Percentiles rank a stretch among this genome's conserved stretches.
phyloP scores from a whole-genome alignment of 257 asterid genomes.

The Solanum pinnatisectum region DNA sequence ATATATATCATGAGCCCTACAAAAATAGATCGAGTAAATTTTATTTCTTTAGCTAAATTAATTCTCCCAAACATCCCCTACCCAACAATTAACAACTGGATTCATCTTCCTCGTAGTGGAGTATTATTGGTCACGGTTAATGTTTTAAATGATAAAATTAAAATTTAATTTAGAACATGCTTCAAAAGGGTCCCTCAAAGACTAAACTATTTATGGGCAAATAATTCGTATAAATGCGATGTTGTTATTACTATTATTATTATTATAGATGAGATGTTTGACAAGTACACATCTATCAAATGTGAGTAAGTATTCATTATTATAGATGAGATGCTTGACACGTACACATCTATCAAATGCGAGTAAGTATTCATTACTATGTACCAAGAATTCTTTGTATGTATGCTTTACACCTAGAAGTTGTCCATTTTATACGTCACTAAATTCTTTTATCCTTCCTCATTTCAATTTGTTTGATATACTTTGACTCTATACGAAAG shows the following conservation, averaged over 20 bases:
- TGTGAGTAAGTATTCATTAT: background rate
- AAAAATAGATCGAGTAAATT: too few relatives aligned
- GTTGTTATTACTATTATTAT: background rate
- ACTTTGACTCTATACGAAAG: too few relatives aligned
- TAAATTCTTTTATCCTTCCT: background rate
- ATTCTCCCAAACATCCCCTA: background rate
- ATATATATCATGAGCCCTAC: background rate
- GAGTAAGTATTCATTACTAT: background rate
- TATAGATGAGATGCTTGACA: too few relatives aligned
- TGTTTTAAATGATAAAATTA: background rate
- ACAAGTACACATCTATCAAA: background rate
- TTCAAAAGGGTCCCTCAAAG: background rate
- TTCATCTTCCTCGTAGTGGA: background rate
- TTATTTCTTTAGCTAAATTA: background rate
- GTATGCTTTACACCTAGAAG: background rate
- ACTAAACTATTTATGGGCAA: background rate
- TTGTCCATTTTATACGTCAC: background rate
- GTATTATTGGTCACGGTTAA: background rate
- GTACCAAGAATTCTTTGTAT: background rate
- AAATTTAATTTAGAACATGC: background rate
- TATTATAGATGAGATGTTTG: background rate
- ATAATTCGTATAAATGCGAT: background rate
- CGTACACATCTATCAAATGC: too few relatives aligned
- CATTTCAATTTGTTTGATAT: background rate
- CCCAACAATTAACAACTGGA: background rate